Conservation (phyloP, 164 flowering plant genomes). For the Warburgia ugandensis region DNA sequence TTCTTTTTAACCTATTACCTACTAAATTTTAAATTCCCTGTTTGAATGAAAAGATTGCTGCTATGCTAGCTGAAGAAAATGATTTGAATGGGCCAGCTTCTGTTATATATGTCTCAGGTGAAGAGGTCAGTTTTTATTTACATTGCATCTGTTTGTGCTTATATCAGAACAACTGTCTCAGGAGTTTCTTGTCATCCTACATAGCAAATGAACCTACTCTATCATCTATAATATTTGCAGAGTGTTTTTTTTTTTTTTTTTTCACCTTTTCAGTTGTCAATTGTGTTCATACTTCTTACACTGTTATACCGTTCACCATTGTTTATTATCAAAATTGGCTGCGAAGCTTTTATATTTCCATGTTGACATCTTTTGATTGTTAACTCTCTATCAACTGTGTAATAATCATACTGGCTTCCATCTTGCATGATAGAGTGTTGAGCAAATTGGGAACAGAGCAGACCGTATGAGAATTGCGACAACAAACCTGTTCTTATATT, state of each 20-base stretch:
- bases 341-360: background rate
- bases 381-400: background rate
- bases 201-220: background rate
- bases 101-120: conserved; percentile 90
- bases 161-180: background rate
- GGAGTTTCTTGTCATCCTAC: background rate
- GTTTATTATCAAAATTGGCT: background rate
- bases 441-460: conserved; percentile 90
- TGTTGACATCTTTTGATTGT: background rate
- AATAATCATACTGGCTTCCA: background rate
- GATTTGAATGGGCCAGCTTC: conserved; percentile 38
- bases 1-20: no score
- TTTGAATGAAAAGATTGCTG: conserved; percentile 58
- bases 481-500: conserved; percentile 63
- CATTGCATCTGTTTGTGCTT: background rate
- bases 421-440: conserved; percentile 58
- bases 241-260: no score
- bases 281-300: no score
- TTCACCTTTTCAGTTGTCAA: no score
- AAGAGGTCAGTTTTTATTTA: conserved; percentile 61
- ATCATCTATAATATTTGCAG: background rate
- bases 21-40: background rate
- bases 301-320: no score
- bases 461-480: conserved; percentile 70
- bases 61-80: conserved; percentile 63